Evolutionary conservation across 2,329 filamentous ascomycete species (phyloP), one percentile per base, ranked within the genome.

Genomic region (Trichoderma sp.): DNA sequence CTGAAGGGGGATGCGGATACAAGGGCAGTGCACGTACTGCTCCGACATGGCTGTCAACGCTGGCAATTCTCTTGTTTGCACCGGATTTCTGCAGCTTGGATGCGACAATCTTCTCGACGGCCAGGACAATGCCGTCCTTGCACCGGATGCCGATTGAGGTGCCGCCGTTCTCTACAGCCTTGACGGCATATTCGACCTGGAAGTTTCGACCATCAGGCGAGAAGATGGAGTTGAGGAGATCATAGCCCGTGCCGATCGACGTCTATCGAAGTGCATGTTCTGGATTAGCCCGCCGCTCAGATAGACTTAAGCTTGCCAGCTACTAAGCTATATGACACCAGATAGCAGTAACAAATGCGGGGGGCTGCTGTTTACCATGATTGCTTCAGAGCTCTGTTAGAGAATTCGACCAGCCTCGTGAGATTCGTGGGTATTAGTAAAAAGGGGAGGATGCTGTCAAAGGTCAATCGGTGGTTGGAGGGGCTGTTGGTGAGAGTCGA

Each of bases 181-280:
- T 99, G 76, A 96, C 91, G 74, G 96, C 96, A 81, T 99, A 99
- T 87, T 99, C 96, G 81, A 96, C 93, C 83, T 99, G 96, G 83
- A 99, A 99, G 83, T 99, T 99, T 76, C 96, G 92, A 79, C 96
- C 96, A 84, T 99, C 96, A 74, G 96, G 96, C 59, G 96, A 98
- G 87, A 98, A 99, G 85, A 98, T 96, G 78, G 96, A 98, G 88
- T 99, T 99, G 81, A 93, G 93, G 77, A 99, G 91, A 89, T 99
- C 96, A 85, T 99, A 99, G 79, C 96, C 96, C 77, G 96, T 99
- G 80, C 96, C 96, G 91, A 99, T 99, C 79, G 96, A 99, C 78
- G 96, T 99, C 96, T 99, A 75, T 46, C 24, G n/a, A n/a, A 49
- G 4, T 46, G 30, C 61, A 59, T 49, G 34, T 37, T 28, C 54